phyloP scores from a whole-genome alignment of 1,284 basidiomycete species.

The Malassezia caprae region DNA sequence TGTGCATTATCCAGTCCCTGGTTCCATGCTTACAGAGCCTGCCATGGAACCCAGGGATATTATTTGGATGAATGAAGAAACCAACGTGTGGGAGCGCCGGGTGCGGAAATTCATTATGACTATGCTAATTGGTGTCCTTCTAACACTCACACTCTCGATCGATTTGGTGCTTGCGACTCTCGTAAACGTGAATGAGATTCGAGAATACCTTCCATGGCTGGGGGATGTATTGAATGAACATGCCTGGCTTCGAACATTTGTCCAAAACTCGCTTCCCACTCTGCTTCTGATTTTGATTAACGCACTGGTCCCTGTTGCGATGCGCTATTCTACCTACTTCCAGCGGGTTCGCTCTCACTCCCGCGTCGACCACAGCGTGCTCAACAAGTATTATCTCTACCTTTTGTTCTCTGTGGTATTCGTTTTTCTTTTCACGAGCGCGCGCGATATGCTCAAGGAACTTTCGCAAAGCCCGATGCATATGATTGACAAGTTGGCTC shows the following conservation, averaged over 20 bases:
- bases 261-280: slow-evolving; percentile 84
- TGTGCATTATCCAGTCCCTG: slow-evolving; percentile 55
- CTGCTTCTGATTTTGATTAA: slow-evolving; percentile 82
- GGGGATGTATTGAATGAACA: slow-evolving; percentile 64
- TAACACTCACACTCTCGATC: slow-evolving; percentile 50
- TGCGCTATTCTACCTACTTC: slow-evolving; percentile 73
- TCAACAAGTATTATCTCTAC: slow-evolving; percentile 76
- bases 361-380: slow-evolving; percentile 80
- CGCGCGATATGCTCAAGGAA: slow-evolving; percentile 61
- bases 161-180: slow-evolving; percentile 63
- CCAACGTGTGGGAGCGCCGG: slow-evolving; percentile 47
- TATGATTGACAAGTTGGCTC: slow-evolving; percentile 42
- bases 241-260: slow-evolving; percentile 67
- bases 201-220: slow-evolving; percentile 76
- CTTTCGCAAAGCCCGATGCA: slow-evolving; percentile 39
- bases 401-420: slow-evolving; percentile 88
- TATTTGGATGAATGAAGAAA: slow-evolving; percentile 81
- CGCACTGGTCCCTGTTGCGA: slow-evolving; percentile 72
- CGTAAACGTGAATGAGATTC: slow-evolving; percentile 81
- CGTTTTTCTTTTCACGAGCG: slow-evolving; percentile 80
- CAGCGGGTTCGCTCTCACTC: slow-evolving; percentile 81
- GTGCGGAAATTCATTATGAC: slow-evolving; percentile 45
- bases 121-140: slow-evolving; percentile 58
- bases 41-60: slow-evolving; percentile 94
- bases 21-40: slow-evolving; percentile 29